phyloP scores from a whole-genome alignment of 805 yeast genomes.

The Barnettozyma wickerhamii region DNA sequence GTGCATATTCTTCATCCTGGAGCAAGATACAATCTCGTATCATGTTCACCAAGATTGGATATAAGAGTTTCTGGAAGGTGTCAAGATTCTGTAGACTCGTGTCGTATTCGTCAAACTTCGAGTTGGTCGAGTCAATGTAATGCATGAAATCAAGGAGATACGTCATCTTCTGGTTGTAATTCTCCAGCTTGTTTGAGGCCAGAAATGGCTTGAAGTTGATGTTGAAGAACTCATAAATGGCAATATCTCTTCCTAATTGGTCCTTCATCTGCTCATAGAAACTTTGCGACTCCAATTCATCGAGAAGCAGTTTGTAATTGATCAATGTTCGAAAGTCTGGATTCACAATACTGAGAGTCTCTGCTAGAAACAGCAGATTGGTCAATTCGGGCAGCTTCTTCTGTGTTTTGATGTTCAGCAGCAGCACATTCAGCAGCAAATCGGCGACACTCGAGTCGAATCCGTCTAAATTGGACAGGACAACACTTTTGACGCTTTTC shows the following conservation, averaged over 20 bases:
- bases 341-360: background rate
- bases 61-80: conserved; percentile 2
- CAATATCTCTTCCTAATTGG: background rate
- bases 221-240: conserved; percentile 1
- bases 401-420: background rate
- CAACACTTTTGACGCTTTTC: background rate
- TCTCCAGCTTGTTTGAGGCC: conserved; percentile 2
- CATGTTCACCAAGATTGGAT: conserved; percentile 10
- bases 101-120: background rate
- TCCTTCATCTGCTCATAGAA: conserved; percentile 1
- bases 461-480: background rate
- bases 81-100: background rate
- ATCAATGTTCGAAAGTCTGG: conserved; percentile 8
- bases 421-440: background rate
- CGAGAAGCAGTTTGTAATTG: conserved; percentile 8
- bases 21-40: conserved; percentile 8
- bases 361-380: conserved; percentile 1
- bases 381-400: background rate
- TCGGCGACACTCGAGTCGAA: background rate
- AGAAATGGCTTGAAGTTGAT: conserved; percentile 9
- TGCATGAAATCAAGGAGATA: conserved; percentile 1
- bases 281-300: background rate
- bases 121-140: background rate
- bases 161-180: conserved; percentile 6
- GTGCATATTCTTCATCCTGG: conserved; percentile 3